These are phyloP conservation scores for Coemansia sp. DNA, from an alignment of 192 early-diverging fungal species.

Conservation along the genomic window DNA sequence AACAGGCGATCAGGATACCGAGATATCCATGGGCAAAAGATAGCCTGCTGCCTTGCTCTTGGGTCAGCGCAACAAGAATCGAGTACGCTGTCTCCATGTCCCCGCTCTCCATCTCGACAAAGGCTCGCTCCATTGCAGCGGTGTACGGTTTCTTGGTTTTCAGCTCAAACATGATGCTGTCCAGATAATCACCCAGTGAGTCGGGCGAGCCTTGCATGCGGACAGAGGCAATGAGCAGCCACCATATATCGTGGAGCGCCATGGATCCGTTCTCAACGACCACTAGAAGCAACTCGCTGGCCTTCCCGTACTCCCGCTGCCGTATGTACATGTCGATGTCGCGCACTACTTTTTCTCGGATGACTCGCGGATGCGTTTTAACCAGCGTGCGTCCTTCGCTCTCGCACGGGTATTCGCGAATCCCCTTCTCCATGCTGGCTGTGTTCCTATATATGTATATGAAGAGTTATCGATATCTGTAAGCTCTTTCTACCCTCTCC, in stretches of 20 bases:
- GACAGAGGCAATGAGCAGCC: slow-evolving; percentile 20
- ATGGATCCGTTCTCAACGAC: slow-evolving; percentile 18
- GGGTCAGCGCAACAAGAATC: slow-evolving; percentile 12
- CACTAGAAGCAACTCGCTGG: slow-evolving; percentile 34
- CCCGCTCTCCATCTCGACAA: slow-evolving; percentile 11
- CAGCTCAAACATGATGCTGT: slow-evolving; percentile 14
- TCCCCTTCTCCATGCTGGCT: background rate
- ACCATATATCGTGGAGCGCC: slow-evolving; percentile 23
- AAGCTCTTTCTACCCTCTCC: too few species aligned
- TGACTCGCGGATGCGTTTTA: background rate
- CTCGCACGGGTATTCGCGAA: slow-evolving; percentile 4
- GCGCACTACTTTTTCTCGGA: slow-evolving; percentile 22
- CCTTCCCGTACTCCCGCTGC: slow-evolving; percentile 30
- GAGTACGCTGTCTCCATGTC: slow-evolving; percentile 14
- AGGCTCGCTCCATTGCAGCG: slow-evolving; percentile 28
- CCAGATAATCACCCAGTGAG: slow-evolving; percentile 12
- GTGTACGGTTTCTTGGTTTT: slow-evolving; percentile 7
- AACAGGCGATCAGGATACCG: slow-evolving; percentile 34
- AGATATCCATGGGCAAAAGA: slow-evolving; percentile 34
- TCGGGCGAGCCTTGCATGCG: slow-evolving; percentile 12
- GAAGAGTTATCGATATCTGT: too few species aligned
- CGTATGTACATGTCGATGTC: slow-evolving; percentile 33
- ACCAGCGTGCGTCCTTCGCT: too few species aligned
- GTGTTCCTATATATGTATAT: background rate
- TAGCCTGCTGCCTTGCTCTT: slow-evolving; percentile 26